These are phyloP conservation scores for Fonsecaea multimorphosa DNA, from an alignment of 2,329 filamentous ascomycete species.

Conservation along the genomic window DNA sequence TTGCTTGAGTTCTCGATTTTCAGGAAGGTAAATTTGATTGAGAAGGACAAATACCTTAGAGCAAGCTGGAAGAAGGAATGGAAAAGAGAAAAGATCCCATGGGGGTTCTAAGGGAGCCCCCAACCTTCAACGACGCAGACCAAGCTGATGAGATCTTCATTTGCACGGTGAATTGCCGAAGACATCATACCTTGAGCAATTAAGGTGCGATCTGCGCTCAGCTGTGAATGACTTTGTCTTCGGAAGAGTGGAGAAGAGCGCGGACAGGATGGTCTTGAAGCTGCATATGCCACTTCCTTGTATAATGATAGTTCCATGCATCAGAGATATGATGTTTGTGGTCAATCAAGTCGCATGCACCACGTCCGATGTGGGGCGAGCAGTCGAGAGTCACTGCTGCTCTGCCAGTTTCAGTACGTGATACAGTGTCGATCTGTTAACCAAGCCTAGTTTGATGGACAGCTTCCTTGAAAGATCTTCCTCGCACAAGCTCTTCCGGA, in stretches of 20 bases:
- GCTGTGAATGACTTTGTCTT: background rate
- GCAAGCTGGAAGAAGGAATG: background rate
- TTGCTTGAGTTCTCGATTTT: slow-evolving; percentile 1
- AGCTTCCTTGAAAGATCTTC: background rate
- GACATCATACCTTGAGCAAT: background rate
- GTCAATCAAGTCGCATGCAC: background rate
- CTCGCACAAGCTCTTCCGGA: background rate
- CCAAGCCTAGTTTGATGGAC: background rate
- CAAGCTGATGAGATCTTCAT: background rate
- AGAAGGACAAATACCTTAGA: background rate
- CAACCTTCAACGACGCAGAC: background rate
- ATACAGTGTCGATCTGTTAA: background rate
- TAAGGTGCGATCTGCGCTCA: slow-evolving; percentile 4
- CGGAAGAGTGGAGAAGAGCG: background rate
- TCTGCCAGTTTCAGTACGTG: background rate
- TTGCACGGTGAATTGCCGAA: background rate
- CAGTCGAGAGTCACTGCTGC: background rate
- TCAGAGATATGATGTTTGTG: background rate
- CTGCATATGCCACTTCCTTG: background rate
- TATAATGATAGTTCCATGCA: background rate
- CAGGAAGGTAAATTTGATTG: background rate
- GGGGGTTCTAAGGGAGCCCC: background rate
- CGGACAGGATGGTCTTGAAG: background rate
- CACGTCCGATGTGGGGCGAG: background rate
- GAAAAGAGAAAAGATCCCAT: background rate